Percentiles rank a stretch among this genome's conserved stretches.
phyloP scores from a whole-genome alignment of 805 yeast species.

The Dipodascus albidus region DNA sequence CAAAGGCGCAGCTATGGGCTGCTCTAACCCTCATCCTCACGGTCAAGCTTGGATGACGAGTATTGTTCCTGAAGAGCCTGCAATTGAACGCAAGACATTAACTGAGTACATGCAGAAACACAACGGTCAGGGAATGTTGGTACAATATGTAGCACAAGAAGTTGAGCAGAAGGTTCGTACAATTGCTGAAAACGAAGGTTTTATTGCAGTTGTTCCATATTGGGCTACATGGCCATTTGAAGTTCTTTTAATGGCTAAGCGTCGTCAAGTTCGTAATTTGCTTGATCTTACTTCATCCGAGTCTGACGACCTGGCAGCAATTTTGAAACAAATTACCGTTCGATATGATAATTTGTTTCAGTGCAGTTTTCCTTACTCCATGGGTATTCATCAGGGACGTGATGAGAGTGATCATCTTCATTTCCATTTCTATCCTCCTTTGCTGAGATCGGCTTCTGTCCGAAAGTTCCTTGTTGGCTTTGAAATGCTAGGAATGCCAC shows the following conservation, averaged over 20 bases:
- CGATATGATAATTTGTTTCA: conserved; percentile 61
- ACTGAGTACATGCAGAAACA: conserved; percentile 33
- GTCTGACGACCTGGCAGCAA: conserved; percentile 42
- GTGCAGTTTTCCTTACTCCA: conserved; percentile 66
- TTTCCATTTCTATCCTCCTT: conserved; percentile 71
- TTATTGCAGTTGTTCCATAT: conserved; percentile 60
- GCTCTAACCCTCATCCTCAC: conserved; percentile 74
- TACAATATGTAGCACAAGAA: conserved; percentile 51
- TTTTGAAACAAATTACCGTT: conserved; percentile 41
- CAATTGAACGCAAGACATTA: conserved; percentile 43
- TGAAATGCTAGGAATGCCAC: conserved; percentile 47
- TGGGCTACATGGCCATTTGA: conserved; percentile 85
- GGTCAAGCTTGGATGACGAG: conserved; percentile 74
- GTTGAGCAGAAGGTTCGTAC: conserved; percentile 34
- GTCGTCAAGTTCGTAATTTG: conserved; percentile 38
- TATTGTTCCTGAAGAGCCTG: conserved; percentile 54
- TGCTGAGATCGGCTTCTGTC: conserved; percentile 62
- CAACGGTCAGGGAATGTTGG: conserved; percentile 37
- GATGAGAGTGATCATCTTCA: conserved; percentile 46
- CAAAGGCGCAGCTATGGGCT: conserved; percentile 73
- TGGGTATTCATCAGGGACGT: conserved; percentile 76
- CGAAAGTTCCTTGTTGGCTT: conserved; percentile 68
- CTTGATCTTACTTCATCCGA: conserved; percentile 37
- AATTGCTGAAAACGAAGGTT: conserved; percentile 49
- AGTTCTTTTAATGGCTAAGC: conserved; percentile 49